Evolutionary conservation across 148 eudicot genomes (phyloP).

Genomic region (Silene latifolia): DNA sequence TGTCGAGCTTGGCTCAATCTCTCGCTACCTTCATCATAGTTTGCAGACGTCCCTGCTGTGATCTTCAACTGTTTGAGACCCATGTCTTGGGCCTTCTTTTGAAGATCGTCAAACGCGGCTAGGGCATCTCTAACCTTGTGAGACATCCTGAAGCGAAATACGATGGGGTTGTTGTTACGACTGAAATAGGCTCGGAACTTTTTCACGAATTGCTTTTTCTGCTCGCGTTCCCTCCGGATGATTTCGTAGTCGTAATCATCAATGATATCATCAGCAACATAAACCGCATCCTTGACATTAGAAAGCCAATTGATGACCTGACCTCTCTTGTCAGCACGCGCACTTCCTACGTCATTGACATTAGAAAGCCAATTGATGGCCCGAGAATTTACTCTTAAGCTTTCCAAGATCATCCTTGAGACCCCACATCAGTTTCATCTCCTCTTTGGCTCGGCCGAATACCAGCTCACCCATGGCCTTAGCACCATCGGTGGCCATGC

Average conservation of each 20-base stretch:
- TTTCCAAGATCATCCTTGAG: neutral
- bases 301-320: neutral
- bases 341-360: neutral
- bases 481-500: neutral
- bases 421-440: neutral
- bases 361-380: neutral
- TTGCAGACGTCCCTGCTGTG: too few species aligned
- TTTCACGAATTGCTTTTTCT: neutral
- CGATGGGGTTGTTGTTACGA: neutral
- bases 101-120: neutral
- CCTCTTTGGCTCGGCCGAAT: neutral
- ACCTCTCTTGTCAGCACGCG: neutral
- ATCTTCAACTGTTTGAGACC: too few species aligned
- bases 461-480: too few species aligned
- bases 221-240: too few species aligned
- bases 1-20: too few species aligned
- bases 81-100: too few species aligned
- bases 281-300: neutral
- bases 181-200: neutral
- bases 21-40: too few species aligned
- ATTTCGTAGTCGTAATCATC: constrained; percentile 10
- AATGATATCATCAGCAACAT: constrained; percentile 11
- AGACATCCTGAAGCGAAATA: neutral
- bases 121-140: neutral
- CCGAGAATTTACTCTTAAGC: neutral